Evolutionary conservation across 345 rosid species (phyloP), one percentile per base, ranked within the genome.

Genomic region (Mercurialis annua): DNA sequence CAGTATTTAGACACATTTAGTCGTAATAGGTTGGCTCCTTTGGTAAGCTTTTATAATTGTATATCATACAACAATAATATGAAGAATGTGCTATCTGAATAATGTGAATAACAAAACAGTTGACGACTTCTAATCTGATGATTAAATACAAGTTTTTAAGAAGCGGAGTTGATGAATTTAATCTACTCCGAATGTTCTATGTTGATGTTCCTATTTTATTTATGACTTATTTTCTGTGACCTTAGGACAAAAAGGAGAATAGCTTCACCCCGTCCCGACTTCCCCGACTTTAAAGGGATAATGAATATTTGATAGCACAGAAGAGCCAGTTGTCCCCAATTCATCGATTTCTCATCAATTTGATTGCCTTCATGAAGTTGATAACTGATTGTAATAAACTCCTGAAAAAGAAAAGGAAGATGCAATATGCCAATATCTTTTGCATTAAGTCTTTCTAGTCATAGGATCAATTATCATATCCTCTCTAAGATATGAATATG

Each of bases 351-450:
- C 67, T 42, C 20, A 38, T 62, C 40, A 16, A 57, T 48, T 10
- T 5, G 68, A 7, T 5, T 54, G 12, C 27, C 74, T 68, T 54
- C 16, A 58, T 57, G 75, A 69, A 66, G 47, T 27, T 46, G 80
- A 72, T 65, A n/a, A n/a, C n/a, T n/a, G 61, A 49, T 62, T 65
- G 59, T 73, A 17, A 46, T 43, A 6, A 48, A 70, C 18, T 71
- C 71, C 67, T 53, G n/a, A 4, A 57, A 4, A 57, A 59, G 59
- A n/a, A 38, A 54, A 29, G 65, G 26, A 16, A 61, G 52, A 23
- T 29, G 1, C n/a, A 29, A 29, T 50, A 55, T 54, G 29, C 42
- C 38, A n/a, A 34, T 70, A 49, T 72, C 44, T 59, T 65, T 76
- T 40, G 27, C 17, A 10, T 64, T 72, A 60, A 16, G 21, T 14